Evolutionary conservation across 2,329 filamentous ascomycete species (phyloP), one percentile per base, ranked within the genome.

Genomic region (Neodidymelliopsis sp.): DNA sequence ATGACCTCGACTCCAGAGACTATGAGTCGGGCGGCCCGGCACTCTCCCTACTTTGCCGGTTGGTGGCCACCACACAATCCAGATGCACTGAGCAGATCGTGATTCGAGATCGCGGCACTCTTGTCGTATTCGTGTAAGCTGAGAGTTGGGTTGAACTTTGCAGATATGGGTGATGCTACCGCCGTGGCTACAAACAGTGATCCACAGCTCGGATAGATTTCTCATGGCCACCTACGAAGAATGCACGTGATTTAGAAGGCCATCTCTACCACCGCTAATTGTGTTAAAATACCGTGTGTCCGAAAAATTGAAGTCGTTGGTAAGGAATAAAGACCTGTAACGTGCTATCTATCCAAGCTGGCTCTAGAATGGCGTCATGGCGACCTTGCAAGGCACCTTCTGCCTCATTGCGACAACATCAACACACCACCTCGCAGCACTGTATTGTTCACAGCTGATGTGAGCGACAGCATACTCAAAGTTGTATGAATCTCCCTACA

Each of bases 321-420:
- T 33, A 15, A 27, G 30, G 6, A 1, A 22, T 12, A 37, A n/a
- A 37, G 15, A 8, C 19, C 31, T n/a, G 11, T 16, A 9, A 13
- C 4, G n/a, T 25, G 8, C 24, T 13, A 5, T 8, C 15, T 25
- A 10, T 30, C n/a, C 13, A 13, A 22, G 33, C 31, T 44, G 27
- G 37, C 33, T 42, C 23, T 7, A 27, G 45, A 24, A 25, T 36
- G 45, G 37, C 33, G 31, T 29, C 45, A 40, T 41, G 45, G 31
- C 35, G 16, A 15, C 12, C 23, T n/a, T n/a, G n/a, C n/a, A n/a
- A n/a, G n/a, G n/a, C n/a, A 29, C 25, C 20, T 13, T 16, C 19
- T 15, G 19, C 24, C 5, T 18, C 18, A 19, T 15, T 27, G n/a
- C n/a, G n/a, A 25, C 24, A 8, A 36, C 24, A 16, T 29, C 24